These are phyloP conservation scores for Capsicum rhomboideum DNA, from an alignment of 257 asterid genomes.

Conservation along the genomic window DNA sequence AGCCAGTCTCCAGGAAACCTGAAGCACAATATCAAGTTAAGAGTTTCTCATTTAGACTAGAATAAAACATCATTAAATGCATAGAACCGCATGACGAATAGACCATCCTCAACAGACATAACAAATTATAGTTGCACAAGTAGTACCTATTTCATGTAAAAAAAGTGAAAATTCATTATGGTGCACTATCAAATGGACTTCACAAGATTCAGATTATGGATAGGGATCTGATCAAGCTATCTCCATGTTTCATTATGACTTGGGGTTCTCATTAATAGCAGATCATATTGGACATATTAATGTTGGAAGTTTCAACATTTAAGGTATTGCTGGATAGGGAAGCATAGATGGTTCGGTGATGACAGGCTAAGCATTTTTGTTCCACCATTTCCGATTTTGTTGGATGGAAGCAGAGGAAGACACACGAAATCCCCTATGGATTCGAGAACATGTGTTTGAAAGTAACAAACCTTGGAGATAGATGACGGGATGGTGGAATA, in stretches of 20 bases:
- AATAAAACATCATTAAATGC: background rate
- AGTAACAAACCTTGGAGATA: background rate
- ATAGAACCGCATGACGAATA: background rate
- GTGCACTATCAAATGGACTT: background rate
- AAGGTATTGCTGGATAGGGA: background rate
- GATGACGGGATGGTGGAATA: background rate
- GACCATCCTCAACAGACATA: background rate
- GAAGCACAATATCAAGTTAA: constrained; percentile 2
- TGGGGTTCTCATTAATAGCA: background rate
- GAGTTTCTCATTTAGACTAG: background rate
- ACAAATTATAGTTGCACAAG: background rate
- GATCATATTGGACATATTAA: background rate
- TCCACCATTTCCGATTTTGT: background rate
- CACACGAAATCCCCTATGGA: background rate
- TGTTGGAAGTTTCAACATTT: background rate
- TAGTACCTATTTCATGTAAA: background rate
- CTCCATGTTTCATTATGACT: background rate
- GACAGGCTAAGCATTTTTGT: background rate
- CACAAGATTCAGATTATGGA: background rate
- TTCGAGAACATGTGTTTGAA: background rate
- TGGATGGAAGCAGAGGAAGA: background rate
- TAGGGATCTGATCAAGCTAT: background rate
- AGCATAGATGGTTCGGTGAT: background rate
- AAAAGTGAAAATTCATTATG: background rate
- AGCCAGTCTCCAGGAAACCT: constrained; percentile 77